Percentiles rank a stretch among this genome's conserved stretches.
These are phyloP conservation scores for Leccinum barrowsii DNA, from an alignment of 768 basidiomycete genomes.

Conservation along the genomic window DNA sequence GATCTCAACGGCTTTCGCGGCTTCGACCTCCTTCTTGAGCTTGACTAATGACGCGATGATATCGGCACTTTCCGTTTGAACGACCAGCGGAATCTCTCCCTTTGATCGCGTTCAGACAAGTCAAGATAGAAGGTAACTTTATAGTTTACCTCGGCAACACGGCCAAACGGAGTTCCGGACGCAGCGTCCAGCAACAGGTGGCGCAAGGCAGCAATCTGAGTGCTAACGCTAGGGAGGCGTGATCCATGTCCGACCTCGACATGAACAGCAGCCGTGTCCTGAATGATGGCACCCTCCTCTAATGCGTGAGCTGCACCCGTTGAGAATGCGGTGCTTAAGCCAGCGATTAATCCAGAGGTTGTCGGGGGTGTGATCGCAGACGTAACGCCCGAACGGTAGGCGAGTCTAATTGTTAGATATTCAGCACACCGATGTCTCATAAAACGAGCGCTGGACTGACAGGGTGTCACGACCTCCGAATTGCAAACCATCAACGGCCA, in stretches of 20 bases:
- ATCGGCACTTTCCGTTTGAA: slow-evolving; percentile 75
- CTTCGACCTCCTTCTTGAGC: slow-evolving; percentile 64
- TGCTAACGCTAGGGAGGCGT: slow-evolving; percentile 58
- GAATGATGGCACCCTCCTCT: slow-evolving; percentile 53
- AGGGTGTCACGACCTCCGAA: slow-evolving; percentile 59
- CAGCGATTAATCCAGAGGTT: slow-evolving; percentile 48
- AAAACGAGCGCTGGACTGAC: slow-evolving; percentile 32
- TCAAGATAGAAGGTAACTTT: not conserved
- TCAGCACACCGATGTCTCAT: slow-evolving; percentile 2
- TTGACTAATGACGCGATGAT: slow-evolving; percentile 73
- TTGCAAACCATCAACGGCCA: slow-evolving; percentile 70
- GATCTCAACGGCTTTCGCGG: slow-evolving; percentile 39
- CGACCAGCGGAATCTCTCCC: slow-evolving; percentile 72
- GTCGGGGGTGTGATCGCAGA: slow-evolving; percentile 55
- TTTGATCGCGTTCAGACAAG: slow-evolving; percentile 21
- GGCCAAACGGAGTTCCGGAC: slow-evolving; percentile 32
- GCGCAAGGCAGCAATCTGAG: slow-evolving; percentile 74
- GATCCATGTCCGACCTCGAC: slow-evolving; percentile 46
- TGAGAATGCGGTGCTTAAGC: slow-evolving; percentile 57
- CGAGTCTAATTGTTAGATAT: slow-evolving; percentile 44
- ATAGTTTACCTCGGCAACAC: slow-evolving; percentile 42
- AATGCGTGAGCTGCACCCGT: slow-evolving; percentile 55
- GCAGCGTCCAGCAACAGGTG: slow-evolving; percentile 47
- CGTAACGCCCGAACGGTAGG: slow-evolving; percentile 64
- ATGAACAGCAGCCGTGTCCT: slow-evolving; percentile 61